Base-by-base conservation (phyloP, 495 filamentous ascomycete genomes). In the Podospora tetraspora region DNA sequence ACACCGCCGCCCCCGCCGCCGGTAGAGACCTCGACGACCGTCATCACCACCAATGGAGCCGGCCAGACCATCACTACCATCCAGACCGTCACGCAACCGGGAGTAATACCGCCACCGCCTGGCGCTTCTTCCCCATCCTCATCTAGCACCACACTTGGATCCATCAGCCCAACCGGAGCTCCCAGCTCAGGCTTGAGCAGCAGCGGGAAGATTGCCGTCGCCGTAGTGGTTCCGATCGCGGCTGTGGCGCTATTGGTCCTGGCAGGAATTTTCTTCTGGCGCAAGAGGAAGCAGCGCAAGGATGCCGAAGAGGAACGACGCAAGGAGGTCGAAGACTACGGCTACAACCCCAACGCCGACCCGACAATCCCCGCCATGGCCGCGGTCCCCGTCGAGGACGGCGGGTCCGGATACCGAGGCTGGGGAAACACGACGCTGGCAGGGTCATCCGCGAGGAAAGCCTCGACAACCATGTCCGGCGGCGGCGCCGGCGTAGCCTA, bases 261-360 rank as follows among this genome's bases (percentile, higher is more conserved):
- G 30, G 87, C 83, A 5, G 88, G 89, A 2, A 81, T 98, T 57
- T 93, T 90, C 76, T 85, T 96, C 69, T 99, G 92, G 92, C 87
- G 91, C 70, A 92, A 86, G 79, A 88, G 92, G 63, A 96, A 94
- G 78, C 87, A 90, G 71, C 87, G 89, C 56, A 96, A 91, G 80
- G 89, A 89, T 58, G 89, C 87, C n/a, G 91, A 92, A 72, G 95
- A 97, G 70, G 87, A 92, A 62, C 85, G 95, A 64, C 86, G 93
- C 65, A 97, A 97, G 78, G 96, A 98, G 75, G 91, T 97, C 3
- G 94, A 97, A 76, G 95, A 97, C 72, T 97, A 97, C 76, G 90
- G 89, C 23, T 97, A 93, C 82, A 98, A 97, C 75, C 95, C 94
- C 9, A 98, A 97, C 78, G 87, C 92, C 66, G 94, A 97, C 74